phyloP scores from a whole-genome alignment of 2,329 filamentous ascomycete genomes.

The Aspergillus amoenus region DNA sequence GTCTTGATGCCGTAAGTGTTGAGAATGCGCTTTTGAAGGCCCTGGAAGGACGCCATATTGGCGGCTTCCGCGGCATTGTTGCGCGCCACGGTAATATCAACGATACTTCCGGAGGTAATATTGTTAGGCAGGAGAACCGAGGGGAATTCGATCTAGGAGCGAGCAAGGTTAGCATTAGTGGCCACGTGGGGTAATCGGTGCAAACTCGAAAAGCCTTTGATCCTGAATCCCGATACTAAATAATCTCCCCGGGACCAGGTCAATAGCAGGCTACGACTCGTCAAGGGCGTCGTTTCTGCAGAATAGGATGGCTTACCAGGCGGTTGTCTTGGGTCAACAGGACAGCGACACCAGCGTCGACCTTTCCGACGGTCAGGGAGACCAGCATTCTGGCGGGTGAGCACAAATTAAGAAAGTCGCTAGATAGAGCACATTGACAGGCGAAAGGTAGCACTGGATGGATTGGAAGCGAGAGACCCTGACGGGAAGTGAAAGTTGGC shows the following conservation, averaged over 20 bases:
- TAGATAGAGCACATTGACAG: conserved; percentile 9
- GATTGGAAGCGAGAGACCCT: not conserved
- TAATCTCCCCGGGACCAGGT: not conserved
- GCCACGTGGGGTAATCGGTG: conserved; percentile 10
- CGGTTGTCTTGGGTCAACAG: conserved; percentile 95
- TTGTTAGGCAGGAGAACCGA: conserved; percentile 94
- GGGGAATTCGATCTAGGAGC: conserved; percentile 86
- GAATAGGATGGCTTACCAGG: conserved; percentile 62
- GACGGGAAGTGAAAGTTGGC: conserved; percentile 12
- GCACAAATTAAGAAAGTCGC: conserved; percentile 4
- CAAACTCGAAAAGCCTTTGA: not conserved
- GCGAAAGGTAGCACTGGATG: not conserved
- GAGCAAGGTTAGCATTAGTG: conserved; percentile 7
- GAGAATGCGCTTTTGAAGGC: conserved; percentile 87
- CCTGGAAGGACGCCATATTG: conserved; percentile 72
- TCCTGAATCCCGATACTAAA: not conserved
- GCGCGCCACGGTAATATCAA: conserved; percentile 92
- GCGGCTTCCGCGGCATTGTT: conserved; percentile 76
- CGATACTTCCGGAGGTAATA: conserved; percentile 93
- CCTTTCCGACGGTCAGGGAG: conserved; percentile 97
- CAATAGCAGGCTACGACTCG: not conserved
- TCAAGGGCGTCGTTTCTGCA: conserved; percentile 6
- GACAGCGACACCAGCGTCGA: conserved; percentile 97
- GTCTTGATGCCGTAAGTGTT: conserved; percentile 78
- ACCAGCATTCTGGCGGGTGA: conserved; percentile 70